phyloP scores from a whole-genome alignment of 2,329 filamentous ascomycete species.

The Hypoxylon sp. region DNA sequence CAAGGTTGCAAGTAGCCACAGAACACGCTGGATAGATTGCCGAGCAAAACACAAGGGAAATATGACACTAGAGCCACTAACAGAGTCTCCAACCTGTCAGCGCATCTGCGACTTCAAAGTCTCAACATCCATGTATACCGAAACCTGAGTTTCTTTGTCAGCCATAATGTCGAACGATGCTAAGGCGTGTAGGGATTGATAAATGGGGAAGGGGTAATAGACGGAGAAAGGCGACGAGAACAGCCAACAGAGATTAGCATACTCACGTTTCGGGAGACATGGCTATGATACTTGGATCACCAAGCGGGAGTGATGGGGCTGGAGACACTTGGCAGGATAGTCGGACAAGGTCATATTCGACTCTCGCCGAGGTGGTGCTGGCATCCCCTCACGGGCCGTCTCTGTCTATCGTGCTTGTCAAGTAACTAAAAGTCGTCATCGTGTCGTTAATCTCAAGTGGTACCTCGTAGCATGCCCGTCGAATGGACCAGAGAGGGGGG shows the following conservation, averaged over 20 bases:
- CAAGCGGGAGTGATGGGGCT: constrained; percentile 38
- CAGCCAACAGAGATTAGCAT: constrained; percentile 32
- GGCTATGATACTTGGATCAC: constrained; percentile 40
- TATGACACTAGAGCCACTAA: constrained; percentile 46
- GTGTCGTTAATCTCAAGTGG: constrained; percentile 43
- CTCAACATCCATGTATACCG: constrained; percentile 29
- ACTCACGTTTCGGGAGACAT: constrained; percentile 41
- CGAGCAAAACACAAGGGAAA: constrained; percentile 48
- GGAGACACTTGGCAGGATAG: constrained; percentile 37
- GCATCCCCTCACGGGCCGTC: constrained; percentile 9
- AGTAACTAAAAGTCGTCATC: constrained; percentile 37
- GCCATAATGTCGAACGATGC: constrained; percentile 33
- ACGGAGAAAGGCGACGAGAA: constrained; percentile 32
- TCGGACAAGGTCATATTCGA: constrained; percentile 26
- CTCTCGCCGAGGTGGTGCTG: constrained; percentile 25
- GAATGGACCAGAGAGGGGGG: constrained; percentile 33
- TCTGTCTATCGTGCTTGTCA: constrained; percentile 34
- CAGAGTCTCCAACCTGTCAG: constrained; percentile 35
- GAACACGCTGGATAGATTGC: constrained; percentile 53
- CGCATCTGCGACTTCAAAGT: constrained; percentile 29
- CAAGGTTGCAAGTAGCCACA: constrained; percentile 53
- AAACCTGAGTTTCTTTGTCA: constrained; percentile 41
- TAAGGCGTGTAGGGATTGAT: constrained; percentile 19
- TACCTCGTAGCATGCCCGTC: constrained; percentile 22
- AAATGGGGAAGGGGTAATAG: constrained; percentile 25